A percentile compares a stretch with the other conserved stretches of the same genome.
These are phyloP conservation scores for Miscanthus sacchariflorus DNA, from an alignment of 202 grass and related monocot genomes.

Conservation along the genomic window DNA sequence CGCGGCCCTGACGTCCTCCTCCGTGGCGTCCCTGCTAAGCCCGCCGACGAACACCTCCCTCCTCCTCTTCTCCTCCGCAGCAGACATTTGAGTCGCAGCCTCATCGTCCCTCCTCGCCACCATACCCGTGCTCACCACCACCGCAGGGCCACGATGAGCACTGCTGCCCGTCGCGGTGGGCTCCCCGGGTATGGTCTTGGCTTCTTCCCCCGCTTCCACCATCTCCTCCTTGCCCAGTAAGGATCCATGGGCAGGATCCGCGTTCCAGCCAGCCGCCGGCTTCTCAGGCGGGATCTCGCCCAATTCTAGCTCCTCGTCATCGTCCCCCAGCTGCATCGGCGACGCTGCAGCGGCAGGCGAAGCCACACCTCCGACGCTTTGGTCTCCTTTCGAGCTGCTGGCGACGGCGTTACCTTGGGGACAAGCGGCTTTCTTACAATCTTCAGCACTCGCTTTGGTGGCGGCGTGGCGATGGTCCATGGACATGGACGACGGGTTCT, in stretches of 20 bases:
- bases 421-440: not conserved
- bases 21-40: slow-evolving; percentile 48
- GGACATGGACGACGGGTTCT: not conserved
- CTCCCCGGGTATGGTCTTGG: not conserved
- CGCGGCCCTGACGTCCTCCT: too few relatives aligned
- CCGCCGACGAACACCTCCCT: slow-evolving; percentile 79
- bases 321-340: not conserved
- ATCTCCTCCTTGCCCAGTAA: not conserved
- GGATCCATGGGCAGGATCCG: not conserved
- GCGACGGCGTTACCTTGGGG: not conserved
- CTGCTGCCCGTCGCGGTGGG: too few relatives aligned
- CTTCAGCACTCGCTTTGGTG: not conserved
- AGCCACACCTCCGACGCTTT: not conserved
- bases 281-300: not conserved
- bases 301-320: not conserved
- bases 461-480: not conserved
- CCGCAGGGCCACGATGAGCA: not conserved
- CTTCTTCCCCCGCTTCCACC: too few relatives aligned
- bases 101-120: too few relatives aligned
- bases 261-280: not conserved
- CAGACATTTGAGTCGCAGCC: not conserved
- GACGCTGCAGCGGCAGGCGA: not conserved
- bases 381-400: not conserved
- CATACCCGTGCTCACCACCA: too few relatives aligned
- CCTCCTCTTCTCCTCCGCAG: not conserved